Conservation (phyloP, 208 protist genomes). For the Leishmania arabica region DNA sequence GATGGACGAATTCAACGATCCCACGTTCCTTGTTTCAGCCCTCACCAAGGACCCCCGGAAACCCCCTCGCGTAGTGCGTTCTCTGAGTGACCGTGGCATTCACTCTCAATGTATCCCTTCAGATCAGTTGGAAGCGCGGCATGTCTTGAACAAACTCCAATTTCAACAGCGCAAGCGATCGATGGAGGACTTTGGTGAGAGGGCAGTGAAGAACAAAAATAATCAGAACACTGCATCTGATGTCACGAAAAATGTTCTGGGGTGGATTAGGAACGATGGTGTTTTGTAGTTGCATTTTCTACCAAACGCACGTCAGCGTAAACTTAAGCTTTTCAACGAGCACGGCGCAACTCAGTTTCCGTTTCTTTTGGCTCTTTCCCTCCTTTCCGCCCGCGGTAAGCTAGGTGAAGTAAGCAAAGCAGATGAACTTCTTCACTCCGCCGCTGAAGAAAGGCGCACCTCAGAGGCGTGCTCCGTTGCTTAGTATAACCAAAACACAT, state of each 20-base stretch:
- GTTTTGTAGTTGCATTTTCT: constrained; percentile 4
- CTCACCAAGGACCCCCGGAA: constrained; percentile 54
- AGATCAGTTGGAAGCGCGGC: constrained; percentile 79
- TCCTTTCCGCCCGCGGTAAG: background rate
- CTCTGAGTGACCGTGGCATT: constrained; percentile 72
- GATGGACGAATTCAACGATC: constrained; percentile 54
- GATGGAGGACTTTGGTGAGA: constrained; percentile 70
- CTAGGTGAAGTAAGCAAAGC: background rate
- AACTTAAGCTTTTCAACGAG: background rate
- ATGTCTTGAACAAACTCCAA: constrained; percentile 75
- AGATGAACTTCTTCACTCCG: background rate
- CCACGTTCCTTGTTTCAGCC: constrained; percentile 41
- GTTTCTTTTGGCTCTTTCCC: background rate
- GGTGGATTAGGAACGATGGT: constrained; percentile 79
- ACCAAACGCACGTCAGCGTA: background rate
- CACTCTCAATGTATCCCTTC: constrained; percentile 51
- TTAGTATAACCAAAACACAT: no score
- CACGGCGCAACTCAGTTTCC: background rate
- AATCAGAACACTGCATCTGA: constrained; percentile 71
- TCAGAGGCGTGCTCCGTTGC: background rate
- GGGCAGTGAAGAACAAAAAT: constrained; percentile 53
- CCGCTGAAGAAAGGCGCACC: background rate
- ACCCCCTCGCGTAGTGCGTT: constrained; percentile 40
- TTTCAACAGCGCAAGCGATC: constrained; percentile 74
- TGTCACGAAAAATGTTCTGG: constrained; percentile 84